Conservation (phyloP, 1,284 basidiomycete species). For the Apiotrichum gracile region DNA sequence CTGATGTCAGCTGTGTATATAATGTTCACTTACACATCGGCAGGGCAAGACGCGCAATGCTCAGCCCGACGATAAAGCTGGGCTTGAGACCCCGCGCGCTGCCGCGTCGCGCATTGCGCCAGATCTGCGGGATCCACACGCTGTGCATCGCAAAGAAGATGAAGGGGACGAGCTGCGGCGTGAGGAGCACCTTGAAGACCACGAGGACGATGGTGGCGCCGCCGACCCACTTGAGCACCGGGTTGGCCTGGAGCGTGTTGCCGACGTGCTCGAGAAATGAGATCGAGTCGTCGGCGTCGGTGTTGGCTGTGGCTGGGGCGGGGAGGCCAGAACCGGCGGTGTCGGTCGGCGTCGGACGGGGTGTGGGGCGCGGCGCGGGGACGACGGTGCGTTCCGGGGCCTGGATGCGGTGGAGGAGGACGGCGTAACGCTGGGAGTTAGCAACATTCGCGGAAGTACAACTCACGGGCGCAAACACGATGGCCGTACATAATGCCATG, state of each 20-base stretch:
- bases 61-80: constrained; percentile 73
- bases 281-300: background rate
- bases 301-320: background rate
- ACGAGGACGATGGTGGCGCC: constrained; percentile 56
- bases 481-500: constrained; percentile 50
- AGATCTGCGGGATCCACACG: constrained; percentile 77
- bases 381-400: constrained; percentile 58
- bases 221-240: constrained; percentile 8
- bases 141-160: constrained; percentile 68
- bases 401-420: constrained; percentile 73
- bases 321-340: background rate
- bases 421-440: constrained; percentile 65
- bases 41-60: constrained; percentile 62
- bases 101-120: constrained; percentile 65
- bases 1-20: constrained; percentile 46
- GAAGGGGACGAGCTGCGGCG: constrained; percentile 63
- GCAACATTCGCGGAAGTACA: background rate
- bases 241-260: background rate
- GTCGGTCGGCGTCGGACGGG: background rate
- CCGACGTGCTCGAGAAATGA: background rate
- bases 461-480: constrained; percentile 47
- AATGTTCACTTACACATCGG: constrained; percentile 60
- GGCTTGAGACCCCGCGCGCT: constrained; percentile 62
- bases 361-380: background rate
- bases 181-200: constrained; percentile 64